Evolutionary conservation across 2,329 filamentous ascomycete genomes (phyloP), one percentile per base, ranked within the genome.

Genomic region (Penicillium sp.): DNA sequence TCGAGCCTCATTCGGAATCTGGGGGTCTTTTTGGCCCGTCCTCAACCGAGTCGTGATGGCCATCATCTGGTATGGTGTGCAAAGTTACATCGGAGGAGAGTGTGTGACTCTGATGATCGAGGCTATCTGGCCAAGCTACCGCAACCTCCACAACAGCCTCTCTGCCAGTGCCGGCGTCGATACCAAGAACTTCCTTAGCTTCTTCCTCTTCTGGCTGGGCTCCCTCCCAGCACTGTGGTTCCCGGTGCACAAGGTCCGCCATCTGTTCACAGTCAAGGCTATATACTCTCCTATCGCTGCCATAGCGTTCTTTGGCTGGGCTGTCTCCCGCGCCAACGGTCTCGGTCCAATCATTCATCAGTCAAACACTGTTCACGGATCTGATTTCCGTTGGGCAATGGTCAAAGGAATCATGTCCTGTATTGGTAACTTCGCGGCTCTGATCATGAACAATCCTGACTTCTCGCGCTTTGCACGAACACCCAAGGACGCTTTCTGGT

Each of bases 31-130:
- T 48, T 96, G 92, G 92, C 91, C 92, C 0, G 86, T 96, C 0
- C 87, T 96, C 62, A 96, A 96, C 68, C 85, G 92, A 40, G 89
- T 90, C n/a, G 90, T 86, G 6, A 92, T 95, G 83, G 88, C 90
- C 2, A 92, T 90, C 63, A 85, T 95, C 58, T 95, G 91, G 91
- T 93, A 92, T 59, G 90, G 90, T 47, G 90, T 95, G 9, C 69
- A 24, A 53, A 58, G 62, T 5, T 96, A 91, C 78, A 95, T 96
- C 59, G 92, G 92, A 64, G 82, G 83, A 64, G 73, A 88, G 55
- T 96, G 92, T 64, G 87, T 96, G 4, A 91, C 91, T 59, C 77
- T 96, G 55, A 96, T 96, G 91, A 93, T 96, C 58, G 82, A 87
- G 44, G 79, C 90, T 4, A 93, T 96, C 68, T 96, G 91, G 91